A percentile compares a stretch with the other conserved stretches of the same genome.
phyloP scores from a whole-genome alignment of 495 filamentous ascomycete species.

The Hypoxylon crocopeplum region DNA sequence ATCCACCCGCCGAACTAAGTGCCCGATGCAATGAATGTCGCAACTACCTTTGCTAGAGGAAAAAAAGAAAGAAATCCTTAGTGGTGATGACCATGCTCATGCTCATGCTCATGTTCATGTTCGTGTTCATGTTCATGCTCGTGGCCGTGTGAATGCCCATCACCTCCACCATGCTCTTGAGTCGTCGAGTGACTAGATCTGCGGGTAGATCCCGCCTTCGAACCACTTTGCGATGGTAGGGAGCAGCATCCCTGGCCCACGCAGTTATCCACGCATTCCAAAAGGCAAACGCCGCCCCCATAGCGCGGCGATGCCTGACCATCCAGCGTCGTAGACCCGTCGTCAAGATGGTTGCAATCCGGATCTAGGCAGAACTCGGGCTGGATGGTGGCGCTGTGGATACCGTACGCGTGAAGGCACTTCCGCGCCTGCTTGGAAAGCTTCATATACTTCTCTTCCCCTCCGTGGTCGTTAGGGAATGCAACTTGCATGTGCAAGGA shows the following conservation, averaged over 20 bases:
- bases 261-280: conserved; percentile 89
- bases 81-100: conserved; percentile 19
- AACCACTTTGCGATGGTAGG: conserved; percentile 25
- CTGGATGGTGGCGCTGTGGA: conserved; percentile 98
- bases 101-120: conserved; percentile 27
- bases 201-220: conserved; percentile 38
- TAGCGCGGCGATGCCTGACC: conserved; percentile 53
- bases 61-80: neutral
- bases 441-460: conserved; percentile 84
- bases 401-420: conserved; percentile 93
- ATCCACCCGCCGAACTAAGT: neutral
- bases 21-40: conserved; percentile 14
- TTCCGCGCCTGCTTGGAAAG: conserved; percentile 78
- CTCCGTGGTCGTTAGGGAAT: conserved; percentile 70
- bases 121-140: conserved; percentile 24
- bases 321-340: conserved; percentile 44
- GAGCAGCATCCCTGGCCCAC: conserved; percentile 75
- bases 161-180: neutral
- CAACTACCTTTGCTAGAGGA: neutral
- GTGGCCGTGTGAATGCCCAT: conserved; percentile 22
- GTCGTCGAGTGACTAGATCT: conserved; percentile 33
- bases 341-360: conserved; percentile 46
- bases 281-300: conserved; percentile 69
- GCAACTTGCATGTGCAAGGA: conserved; percentile 90
- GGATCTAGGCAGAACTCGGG: conserved; percentile 84